Evolutionary conservation across 169 alveolate species (phyloP).

Genomic region (Cryptosporidium andersoni): DNA sequence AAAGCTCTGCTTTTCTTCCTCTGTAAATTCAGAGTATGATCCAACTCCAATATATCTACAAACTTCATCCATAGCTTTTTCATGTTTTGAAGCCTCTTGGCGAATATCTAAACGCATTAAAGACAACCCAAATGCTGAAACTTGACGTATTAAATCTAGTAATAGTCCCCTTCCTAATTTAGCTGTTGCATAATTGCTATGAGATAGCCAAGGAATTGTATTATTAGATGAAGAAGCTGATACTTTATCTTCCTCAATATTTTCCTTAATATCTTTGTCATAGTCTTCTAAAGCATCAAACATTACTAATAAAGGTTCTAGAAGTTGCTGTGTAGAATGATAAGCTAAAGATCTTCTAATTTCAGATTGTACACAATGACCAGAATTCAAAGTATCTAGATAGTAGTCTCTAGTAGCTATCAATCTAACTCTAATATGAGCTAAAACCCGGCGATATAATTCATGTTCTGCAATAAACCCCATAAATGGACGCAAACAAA

Average conservation of each 20-base stretch:
- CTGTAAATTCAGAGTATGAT: constrained; percentile 76
- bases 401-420: constrained; percentile 60
- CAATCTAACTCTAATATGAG: constrained; percentile 32
- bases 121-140: constrained; percentile 80
- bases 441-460: constrained; percentile 30
- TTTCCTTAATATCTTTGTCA: constrained; percentile 75
- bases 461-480: constrained; percentile 64
- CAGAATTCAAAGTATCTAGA: constrained; percentile 55
- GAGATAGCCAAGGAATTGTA: constrained; percentile 31
- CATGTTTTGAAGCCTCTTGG: constrained; percentile 83
- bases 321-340: constrained; percentile 75
- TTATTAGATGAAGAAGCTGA: background rate
- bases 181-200: constrained; percentile 24
- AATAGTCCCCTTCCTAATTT: constrained; percentile 72
- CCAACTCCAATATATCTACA: constrained; percentile 74
- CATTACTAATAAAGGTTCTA: constrained; percentile 77
- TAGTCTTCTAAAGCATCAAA: constrained; percentile 77
- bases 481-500: constrained; percentile 58
- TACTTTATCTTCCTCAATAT: constrained; percentile 31
- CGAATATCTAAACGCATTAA: constrained; percentile 81
- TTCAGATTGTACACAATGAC: constrained; percentile 58
- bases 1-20: constrained; percentile 75
- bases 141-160: constrained; percentile 77
- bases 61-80: constrained; percentile 76
- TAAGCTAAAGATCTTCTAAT: constrained; percentile 64